Base-by-base conservation (phyloP, 129 eudicot species). In the Flaveria linearis region DNA sequence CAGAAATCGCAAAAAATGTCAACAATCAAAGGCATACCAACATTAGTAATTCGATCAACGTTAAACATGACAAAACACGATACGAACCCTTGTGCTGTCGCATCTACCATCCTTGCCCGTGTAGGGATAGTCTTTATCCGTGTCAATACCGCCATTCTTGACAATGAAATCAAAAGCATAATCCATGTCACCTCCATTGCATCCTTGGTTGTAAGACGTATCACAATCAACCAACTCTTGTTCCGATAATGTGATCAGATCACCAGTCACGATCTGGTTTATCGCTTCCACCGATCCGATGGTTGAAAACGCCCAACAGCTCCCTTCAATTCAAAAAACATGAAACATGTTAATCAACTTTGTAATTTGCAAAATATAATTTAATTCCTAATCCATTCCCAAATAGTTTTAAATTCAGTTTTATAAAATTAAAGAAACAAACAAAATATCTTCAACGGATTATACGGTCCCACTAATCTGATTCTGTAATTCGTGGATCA, bases 271-370 rank as follows among this genome's bases (percentile, higher is more conserved):
- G 49, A 87, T 82, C 82, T 87, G 86, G 79, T 87, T 84, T 39
- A 87, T 71, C 3, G 78, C 88, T 82, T 87, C 91, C 36, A 87
- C 88, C 1, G 91, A 73, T 58, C 81, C 84, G 26, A 87, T 76
- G 4, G 91, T 77, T 18, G 91, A 87, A 71, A 87, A 87, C 9
- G 91, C 91, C 91, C 91, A 87, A 56, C 88, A 87, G 72, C 88
- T 84, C 84, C 91, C 91, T 87, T 25, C 80, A 67, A 69, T 80
- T 69, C 57, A 73, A 43, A 28, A 64, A 13, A 71, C 58, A 56
- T 46, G n/a, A 55, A 65, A 68, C 39, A 18, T 43, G 4, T 46
- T 33, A 50, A 71, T 11, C 3, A 28, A 8, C 22, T 43, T 22
- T 25, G 1, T 22, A 72, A 20, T 18, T 72, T 52, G 50, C 23